Conservation (phyloP, 2,329 filamentous ascomycete species). For the Fusarium sp. region DNA sequence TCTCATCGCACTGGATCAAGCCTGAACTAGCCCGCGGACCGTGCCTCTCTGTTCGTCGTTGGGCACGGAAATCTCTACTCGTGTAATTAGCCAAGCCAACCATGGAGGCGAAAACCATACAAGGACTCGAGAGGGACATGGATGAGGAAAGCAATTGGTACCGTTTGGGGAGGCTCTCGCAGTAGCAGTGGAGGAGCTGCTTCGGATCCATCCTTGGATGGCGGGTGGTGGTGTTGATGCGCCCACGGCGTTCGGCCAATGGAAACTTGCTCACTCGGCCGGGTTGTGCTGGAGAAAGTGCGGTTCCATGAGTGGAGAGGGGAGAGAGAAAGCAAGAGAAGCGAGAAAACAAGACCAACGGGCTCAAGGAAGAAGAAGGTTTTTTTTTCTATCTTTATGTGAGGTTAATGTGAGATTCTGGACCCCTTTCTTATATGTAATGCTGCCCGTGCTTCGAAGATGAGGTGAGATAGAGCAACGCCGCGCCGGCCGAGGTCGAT, state of each 20-base stretch:
- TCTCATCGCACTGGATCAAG: not conserved
- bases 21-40: constrained; percentile 8
- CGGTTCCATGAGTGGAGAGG: constrained; percentile 20
- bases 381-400: not conserved
- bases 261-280: constrained; percentile 58
- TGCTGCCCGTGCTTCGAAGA: not conserved
- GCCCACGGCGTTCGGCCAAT: constrained; percentile 48
- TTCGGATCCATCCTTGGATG: constrained; percentile 6
- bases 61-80: not conserved
- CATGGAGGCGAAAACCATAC: not conserved
- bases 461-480: not conserved
- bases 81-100: not conserved
- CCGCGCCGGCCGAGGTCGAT: constrained; percentile 21
- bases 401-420: not conserved
- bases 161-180: not conserved
- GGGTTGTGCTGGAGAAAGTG: constrained; percentile 41
- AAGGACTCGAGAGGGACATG: not conserved
- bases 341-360: constrained; percentile 9
- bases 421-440: not conserved
- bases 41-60: constrained; percentile 11
- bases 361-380: not conserved
- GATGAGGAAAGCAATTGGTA: constrained; percentile 17
- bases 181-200: constrained; percentile 18
- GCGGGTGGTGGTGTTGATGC: constrained; percentile 39
- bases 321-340: constrained; percentile 6